Percentiles rank a stretch among this genome's conserved stretches.
phyloP scores from a whole-genome alignment of 495 filamentous ascomycete genomes.

The Penicillium soppii region DNA sequence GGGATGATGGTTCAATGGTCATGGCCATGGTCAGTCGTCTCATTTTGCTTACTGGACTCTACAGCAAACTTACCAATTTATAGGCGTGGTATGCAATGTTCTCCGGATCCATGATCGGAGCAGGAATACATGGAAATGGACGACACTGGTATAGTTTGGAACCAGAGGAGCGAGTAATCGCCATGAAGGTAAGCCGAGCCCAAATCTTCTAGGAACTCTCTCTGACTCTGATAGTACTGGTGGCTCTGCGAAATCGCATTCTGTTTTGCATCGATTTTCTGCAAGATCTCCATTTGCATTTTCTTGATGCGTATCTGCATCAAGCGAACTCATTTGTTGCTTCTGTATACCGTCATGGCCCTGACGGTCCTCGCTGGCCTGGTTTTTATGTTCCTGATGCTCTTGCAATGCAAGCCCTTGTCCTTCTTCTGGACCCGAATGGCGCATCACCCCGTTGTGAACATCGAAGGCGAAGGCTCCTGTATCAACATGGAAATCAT shows the following conservation, averaged over 20 bases:
- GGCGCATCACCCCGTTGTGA: constrained; percentile 17
- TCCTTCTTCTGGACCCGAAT: constrained; percentile 40
- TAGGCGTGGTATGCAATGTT: constrained; percentile 17
- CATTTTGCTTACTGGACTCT: not conserved
- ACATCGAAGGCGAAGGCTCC: constrained; percentile 16
- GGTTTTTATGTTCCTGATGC: constrained; percentile 41
- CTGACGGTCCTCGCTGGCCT: constrained; percentile 35
- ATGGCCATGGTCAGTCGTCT: constrained; percentile 7
- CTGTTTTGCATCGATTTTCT: constrained; percentile 40
- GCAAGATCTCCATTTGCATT: constrained; percentile 45
- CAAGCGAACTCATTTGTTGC: constrained; percentile 31
- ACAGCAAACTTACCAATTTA: not conserved
- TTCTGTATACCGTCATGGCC: constrained; percentile 37
- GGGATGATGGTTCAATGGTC: constrained; percentile 19
- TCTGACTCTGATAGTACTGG: constrained; percentile 35
- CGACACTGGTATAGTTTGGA: constrained; percentile 9
- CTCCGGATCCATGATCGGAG: constrained; percentile 19
- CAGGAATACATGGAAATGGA: constrained; percentile 18
- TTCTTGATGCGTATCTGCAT: constrained; percentile 49
- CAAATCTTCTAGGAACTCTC: not conserved
- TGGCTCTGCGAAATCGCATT: constrained; percentile 45
- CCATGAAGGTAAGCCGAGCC: constrained; percentile 15
- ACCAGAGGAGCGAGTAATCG: constrained; percentile 8
- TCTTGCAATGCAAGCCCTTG: constrained; percentile 44
- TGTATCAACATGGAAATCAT: constrained; percentile 40